Base-by-base conservation (phyloP, 768 basidiomycete species). In the Boletus vermiculosoides region DNA sequence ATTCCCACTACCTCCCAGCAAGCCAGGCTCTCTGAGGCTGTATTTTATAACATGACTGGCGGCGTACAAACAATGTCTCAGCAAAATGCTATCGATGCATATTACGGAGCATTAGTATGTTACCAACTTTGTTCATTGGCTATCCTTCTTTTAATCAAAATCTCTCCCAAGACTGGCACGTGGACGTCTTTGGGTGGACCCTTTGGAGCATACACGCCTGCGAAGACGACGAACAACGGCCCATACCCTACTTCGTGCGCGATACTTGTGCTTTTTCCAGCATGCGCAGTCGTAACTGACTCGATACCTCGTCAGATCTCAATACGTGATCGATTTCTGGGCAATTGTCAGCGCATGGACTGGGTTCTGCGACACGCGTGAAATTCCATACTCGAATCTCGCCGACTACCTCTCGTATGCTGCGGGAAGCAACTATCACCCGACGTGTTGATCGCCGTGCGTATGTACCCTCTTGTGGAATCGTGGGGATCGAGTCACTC, bases 301-400 rank as follows among this genome's bases (percentile, higher is more conserved):
- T n/a, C 6, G 22, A 41, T 49, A 18, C 7, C 11, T 9, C 12
- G 12, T 42, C 30, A 66, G 66, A 4, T 6, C 44, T 20, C 50
- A 63, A 41, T 68, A 68, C 30, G 56, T 67, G n/a, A 55, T 55
- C 30, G 62, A 52, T 18, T 63, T 66, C 46, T 67, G 67, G 67
- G 52, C 41, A 18, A 18, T 55, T 16, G 56, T 68, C 39, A 63
- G 58, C 37, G 67, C 67, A 18, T 67, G 67, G 66, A 67, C 66
- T 2, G 67, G 67, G 12, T 60, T 56, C 8, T 67, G 67, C 30
- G 54, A 39, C 28, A 69, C 59, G 12, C 50, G 49, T 16, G 39
- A 63, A 13, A 69, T 67, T 20, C 67, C 61, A 3, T 68, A 68
- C 47, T 15, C 30, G 23, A 68, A 63, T 47, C 53, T 67, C 2